A percentile compares a stretch with the other conserved stretches of the same genome.
Evolutionary conservation across 2,329 filamentous ascomycete species (phyloP).

Genomic region (Chrysoporthe cubensis): DNA sequence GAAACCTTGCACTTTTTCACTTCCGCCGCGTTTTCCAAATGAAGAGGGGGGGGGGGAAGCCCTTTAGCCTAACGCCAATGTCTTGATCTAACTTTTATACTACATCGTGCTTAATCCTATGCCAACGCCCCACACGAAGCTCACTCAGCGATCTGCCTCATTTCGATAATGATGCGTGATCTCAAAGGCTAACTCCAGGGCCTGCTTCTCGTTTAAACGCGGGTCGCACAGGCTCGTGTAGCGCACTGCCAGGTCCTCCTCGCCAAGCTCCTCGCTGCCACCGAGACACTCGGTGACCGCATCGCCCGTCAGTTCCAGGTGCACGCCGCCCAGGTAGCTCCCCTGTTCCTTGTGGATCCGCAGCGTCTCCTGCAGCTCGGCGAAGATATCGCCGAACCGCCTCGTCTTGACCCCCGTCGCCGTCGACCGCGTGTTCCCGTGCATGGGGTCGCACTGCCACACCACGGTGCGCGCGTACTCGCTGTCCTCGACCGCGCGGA

Average conservation of each 20-base stretch:
- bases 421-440: constrained; percentile 77
- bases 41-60: background rate
- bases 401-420: constrained; percentile 86
- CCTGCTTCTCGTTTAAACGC: constrained; percentile 95
- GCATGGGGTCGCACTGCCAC: constrained; percentile 99
- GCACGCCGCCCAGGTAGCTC: constrained; percentile 89
- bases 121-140: background rate
- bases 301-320: constrained; percentile 93
- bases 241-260: constrained; percentile 85
- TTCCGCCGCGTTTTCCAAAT: too few species aligned
- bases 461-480: constrained; percentile 72
- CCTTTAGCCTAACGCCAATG: constrained; percentile 2
- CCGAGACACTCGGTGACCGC: constrained; percentile 96
- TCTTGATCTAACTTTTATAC: background rate
- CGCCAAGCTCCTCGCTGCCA: constrained; percentile 82
- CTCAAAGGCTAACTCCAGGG: constrained; percentile 90
- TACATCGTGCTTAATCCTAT: background rate
- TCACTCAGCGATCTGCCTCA: constrained; percentile 34
- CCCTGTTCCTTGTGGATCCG: constrained; percentile 81
- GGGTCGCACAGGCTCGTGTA: constrained; percentile 98
- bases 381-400: constrained; percentile 86
- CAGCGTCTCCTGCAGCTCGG: constrained; percentile 82
- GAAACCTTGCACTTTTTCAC: background rate
- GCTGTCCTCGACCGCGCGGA: constrained; percentile 82
- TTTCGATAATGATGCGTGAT: constrained; percentile 77